Evolutionary conservation across 2,329 filamentous ascomycete genomes (phyloP).

Genomic region (Paecilomyces sp.): DNA sequence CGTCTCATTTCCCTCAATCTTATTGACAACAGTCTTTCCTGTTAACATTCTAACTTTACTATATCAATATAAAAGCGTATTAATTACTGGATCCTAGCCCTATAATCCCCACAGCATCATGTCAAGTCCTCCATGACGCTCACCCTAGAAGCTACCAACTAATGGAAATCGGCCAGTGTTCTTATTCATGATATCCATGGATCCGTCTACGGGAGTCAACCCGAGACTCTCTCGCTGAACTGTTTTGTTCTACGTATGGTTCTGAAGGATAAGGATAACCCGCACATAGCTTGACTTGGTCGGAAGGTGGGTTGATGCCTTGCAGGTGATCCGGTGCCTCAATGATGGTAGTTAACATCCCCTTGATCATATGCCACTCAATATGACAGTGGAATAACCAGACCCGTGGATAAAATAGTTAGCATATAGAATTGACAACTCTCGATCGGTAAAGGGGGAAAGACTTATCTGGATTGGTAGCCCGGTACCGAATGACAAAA

Average conservation of each 20-base stretch:
- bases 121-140: neutral
- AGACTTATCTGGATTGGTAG: constrained; percentile 27
- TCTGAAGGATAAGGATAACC: constrained; percentile 11
- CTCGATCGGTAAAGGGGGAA: neutral
- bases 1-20: neutral
- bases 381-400: constrained; percentile 32
- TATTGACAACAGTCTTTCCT: neutral
- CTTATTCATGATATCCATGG: neutral
- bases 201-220: neutral
- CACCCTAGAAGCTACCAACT: neutral
- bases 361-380: constrained; percentile 27
- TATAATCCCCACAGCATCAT: neutral
- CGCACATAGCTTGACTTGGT: constrained; percentile 10
- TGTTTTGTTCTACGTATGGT: neutral
- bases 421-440: neutral
- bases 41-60: neutral
- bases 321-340: constrained; percentile 22
- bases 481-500: constrained; percentile 25
- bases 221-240: neutral
- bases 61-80: neutral
- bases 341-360: constrained; percentile 24
- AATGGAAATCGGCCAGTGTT: neutral
- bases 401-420: constrained; percentile 8
- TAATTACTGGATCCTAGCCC: neutral
- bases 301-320: neutral